Evolutionary conservation across 2,329 filamentous ascomycete species (phyloP).

Genomic region (Cladosporium cucumerinum): DNA sequence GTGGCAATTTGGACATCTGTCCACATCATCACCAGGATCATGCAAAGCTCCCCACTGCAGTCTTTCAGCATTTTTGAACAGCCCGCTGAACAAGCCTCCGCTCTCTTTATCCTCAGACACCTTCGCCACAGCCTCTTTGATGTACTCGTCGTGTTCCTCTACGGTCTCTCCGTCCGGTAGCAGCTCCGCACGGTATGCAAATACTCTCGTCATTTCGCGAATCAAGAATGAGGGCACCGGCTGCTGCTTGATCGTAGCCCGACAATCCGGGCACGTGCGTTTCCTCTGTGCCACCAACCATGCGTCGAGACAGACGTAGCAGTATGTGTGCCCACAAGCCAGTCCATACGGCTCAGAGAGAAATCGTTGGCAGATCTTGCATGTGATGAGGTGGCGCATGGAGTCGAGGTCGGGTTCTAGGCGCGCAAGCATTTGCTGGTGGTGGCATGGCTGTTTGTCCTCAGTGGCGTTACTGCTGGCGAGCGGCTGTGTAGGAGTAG

Average conservation of each 20-base stretch:
- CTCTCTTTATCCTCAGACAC: constrained; percentile 60
- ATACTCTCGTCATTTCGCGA: constrained; percentile 62
- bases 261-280: constrained; percentile 68
- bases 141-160: constrained; percentile 57
- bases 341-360: constrained; percentile 69
- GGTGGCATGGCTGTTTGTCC: not conserved
- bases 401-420: constrained; percentile 53
- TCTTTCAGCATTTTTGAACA: constrained; percentile 43
- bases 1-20: constrained; percentile 60
- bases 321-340: constrained; percentile 68
- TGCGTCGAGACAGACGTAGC: constrained; percentile 57
- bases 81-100: constrained; percentile 61
- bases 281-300: constrained; percentile 47
- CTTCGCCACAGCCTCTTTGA: constrained; percentile 57
- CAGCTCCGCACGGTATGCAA: constrained; percentile 58
- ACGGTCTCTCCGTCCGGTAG: constrained; percentile 61
- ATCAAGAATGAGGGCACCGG: constrained; percentile 65
- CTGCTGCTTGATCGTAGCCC: constrained; percentile 54
- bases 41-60: constrained; percentile 42
- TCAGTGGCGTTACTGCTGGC: not conserved
- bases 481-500: not conserved
- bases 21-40: constrained; percentile 58
- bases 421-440: constrained; percentile 4
- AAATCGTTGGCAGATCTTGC: constrained; percentile 65
- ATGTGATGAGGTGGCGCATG: constrained; percentile 60